Evolutionary conservation across 148 eudicot genomes (phyloP), one percentile per base, ranked within the genome.

Genomic region (Diospyros lotus): DNA sequence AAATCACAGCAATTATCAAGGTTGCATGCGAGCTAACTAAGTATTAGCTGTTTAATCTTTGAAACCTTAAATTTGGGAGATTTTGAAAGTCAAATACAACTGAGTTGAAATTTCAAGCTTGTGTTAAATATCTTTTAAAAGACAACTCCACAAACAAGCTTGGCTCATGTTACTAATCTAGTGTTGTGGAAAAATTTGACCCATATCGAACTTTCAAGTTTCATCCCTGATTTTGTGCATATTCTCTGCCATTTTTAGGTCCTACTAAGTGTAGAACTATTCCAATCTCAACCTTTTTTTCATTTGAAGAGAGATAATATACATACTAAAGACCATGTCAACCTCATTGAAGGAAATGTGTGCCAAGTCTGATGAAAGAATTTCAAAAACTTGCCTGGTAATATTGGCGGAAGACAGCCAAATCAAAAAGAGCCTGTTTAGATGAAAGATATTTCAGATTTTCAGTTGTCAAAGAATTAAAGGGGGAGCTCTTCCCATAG

Each of bases 401-500:
- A 81, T 83, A 84, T 75, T 93, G 89, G 64, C 99, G 93, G 83
- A 96, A 96, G 72, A 48, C 83, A 69, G 99, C 99, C 88, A 96
- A 88, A 80, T 96, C 99, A 86, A 84, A 93, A 17, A 96, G 93
- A 60, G 99, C 93, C 79, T 93, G 99, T 81, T 96, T 96, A 43
- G 99, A 96, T 59, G 99, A 96, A 64, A 96, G 94, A 80, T 79
- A 96, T 79, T 64, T 84, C 68, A 96, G 87, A 84, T 96, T 89
- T 75, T 88, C 84, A 44, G 98, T 96, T 6, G 86, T 78, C 70
- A 85, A 86, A 64, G 84, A 80, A 41, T 89, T 85, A 54, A 96
- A 96, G 38, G 99, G 99, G 58, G 94, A 84, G 77, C 99, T 96
- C 83, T 86, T 87, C 77, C 98, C 99, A 82, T 96, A 96, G 77